Evolutionary conservation across 2,329 filamentous ascomycete genomes (phyloP), one percentile per base, ranked within the genome.

Genomic region (Alternaria burnsii): DNA sequence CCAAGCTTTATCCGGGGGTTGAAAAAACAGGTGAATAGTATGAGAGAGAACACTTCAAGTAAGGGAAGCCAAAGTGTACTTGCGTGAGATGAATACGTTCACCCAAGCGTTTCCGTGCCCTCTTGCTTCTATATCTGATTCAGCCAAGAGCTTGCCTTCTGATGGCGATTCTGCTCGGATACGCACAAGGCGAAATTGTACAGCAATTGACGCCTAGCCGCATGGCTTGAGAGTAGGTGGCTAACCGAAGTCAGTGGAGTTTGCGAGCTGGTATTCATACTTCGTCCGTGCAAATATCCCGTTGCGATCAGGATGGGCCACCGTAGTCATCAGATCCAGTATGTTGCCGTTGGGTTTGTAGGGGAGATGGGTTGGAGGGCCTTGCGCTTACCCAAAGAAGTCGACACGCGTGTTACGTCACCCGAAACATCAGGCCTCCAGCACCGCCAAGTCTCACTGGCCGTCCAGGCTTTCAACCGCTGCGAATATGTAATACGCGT

Each of bases 401-500:
- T 47, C 46, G 11, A 43, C 38, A 62, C 61, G 64, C 61, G 64
- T 65, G 51, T 65, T 62, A 67, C 56, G 40, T 65, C 46, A 62
- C 53, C 58, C 11, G 32, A 36, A 36, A 36, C 12, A 16, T 36
- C 32, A n/a, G 34, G 34, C 34, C 34, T 38, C 34, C 6, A 1
- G 44, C 41, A 20, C 56, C 50, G 43, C 48, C 51, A 40, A 53
- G 51, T n/a, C n/a, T 11, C 44, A 32, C 18, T 34, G 1, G 12
- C 20, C 28, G 11, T 34, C 44, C 28, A 48, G 30, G 26, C 44
- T 48, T 47, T 28, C 14, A 1, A 48, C 20, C 10, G 32, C 44
- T 34, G 36, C 36, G 22, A 24, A 16, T 43, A 62, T 62, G 52
- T 58, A 59, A 63, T 52, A 66, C 61, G 62, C 60, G 63, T 63